Base-by-base conservation (phyloP, 345 rosid species). In the Brassica cretica region DNA sequence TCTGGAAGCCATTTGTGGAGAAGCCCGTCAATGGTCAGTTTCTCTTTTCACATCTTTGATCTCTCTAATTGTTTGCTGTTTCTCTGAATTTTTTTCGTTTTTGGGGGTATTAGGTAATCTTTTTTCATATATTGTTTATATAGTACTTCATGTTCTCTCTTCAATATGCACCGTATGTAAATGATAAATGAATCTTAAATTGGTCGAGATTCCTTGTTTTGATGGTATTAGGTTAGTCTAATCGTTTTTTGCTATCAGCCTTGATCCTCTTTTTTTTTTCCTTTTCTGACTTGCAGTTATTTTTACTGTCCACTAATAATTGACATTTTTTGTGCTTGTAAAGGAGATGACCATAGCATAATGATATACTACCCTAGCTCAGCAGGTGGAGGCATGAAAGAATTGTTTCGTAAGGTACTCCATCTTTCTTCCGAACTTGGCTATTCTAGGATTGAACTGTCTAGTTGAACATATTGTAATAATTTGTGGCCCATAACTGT, bases 311-410 rank as follows among this genome's bases (percentile, higher is more conserved):
- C 70, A 41, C 77, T 69, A 66, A 66, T 60, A 35, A 61, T 25
- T 66, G 33, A 67, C 25, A 62, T 76, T 14, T 15, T 61, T 71
- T 83, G 32, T 81, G 66, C 68, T 77, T 83, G 49, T 80, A 63
- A 73, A 93, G 98, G 97, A 78, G 99, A 96, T 83, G 87, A 96
- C 84, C 99, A 96, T 82, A 91, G 97, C 74, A 96, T 96, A 77
- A 91, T 93, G 99, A 90, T 96, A 84, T 96, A 96, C 81, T 96
- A 96, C 71, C 99, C 99, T 51, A 96, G 96, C 80, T 91, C 99
- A 62, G 99, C 99, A 0, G 99, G 99, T 78, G 96, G 99, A 74
- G 99, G 99, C 46, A 96, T 96, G 99, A 96, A 96, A 82, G 98
- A 91, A 86, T 84, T 96, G 71, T 96, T 96, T 79, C 88, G 99